phyloP scores from a whole-genome alignment of 768 basidiomycete species.

The Boletus speciosus region DNA sequence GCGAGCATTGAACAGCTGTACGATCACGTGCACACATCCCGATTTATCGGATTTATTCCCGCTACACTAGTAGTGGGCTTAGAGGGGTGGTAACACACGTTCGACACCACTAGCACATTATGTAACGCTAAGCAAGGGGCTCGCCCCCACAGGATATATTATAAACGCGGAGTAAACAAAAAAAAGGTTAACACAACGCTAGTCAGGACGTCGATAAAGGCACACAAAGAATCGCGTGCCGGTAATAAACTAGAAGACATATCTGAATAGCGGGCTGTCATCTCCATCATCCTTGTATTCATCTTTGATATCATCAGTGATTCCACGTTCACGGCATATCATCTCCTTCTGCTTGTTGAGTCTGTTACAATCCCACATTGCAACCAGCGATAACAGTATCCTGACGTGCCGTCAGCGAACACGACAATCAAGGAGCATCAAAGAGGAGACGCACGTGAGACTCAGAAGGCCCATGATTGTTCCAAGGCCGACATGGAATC shows the following conservation, averaged over 20 bases:
- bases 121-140: background rate
- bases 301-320: constrained; percentile 35
- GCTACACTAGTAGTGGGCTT: no score
- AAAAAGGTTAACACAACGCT: no score
- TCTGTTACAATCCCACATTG: constrained; percentile 45
- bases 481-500: constrained; percentile 34
- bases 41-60: no score
- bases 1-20: background rate
- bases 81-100: no score
- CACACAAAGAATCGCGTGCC: background rate
- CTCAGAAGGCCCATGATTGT: constrained; percentile 26
- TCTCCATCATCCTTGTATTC: constrained; percentile 48
- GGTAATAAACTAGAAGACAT: constrained; percentile 11
- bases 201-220: background rate
- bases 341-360: constrained; percentile 47
- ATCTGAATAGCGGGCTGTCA: constrained; percentile 54
- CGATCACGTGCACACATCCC: constrained; percentile 11
- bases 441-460: constrained; percentile 14
- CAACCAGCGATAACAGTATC: constrained; percentile 34
- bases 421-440: constrained; percentile 12
- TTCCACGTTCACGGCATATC: constrained; percentile 40
- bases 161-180: no score
- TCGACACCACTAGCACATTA: no score
- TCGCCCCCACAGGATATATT: no score
- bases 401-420: constrained; percentile 32